Conservation (phyloP, 2,329 filamentous ascomycete genomes). For the Pyrenochaeta sp. region DNA sequence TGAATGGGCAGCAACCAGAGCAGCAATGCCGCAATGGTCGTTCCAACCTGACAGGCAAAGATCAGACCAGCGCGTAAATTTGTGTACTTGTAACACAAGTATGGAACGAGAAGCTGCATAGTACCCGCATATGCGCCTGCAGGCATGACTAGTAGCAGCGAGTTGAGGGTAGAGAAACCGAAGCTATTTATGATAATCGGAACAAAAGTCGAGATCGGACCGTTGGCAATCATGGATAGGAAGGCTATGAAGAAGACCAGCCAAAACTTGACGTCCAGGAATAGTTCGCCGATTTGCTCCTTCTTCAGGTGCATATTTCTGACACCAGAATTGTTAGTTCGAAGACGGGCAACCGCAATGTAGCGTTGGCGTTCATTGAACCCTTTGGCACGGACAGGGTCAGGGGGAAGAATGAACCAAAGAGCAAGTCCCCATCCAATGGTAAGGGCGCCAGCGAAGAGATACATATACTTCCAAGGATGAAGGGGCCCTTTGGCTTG, state of each 20-base stretch:
- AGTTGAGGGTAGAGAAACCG: conserved; percentile 27
- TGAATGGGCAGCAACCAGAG: conserved; percentile 25
- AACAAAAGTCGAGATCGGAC: conserved; percentile 27
- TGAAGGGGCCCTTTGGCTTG: conserved; percentile 22
- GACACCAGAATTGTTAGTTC: conserved; percentile 77
- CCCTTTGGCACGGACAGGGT: conserved; percentile 48
- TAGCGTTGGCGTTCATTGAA: conserved; percentile 49
- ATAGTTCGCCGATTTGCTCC: conserved; percentile 67
- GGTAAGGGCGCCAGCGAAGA: conserved; percentile 32
- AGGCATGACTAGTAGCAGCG: conserved; percentile 28
- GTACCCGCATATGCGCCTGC: conserved; percentile 30
- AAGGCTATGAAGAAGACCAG: conserved; percentile 30
- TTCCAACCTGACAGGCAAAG: conserved; percentile 39
- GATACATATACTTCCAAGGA: conserved; percentile 36
- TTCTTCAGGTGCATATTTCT: conserved; percentile 72
- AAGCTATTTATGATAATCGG: conserved; percentile 34
- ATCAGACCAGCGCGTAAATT: conserved; percentile 36
- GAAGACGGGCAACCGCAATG: conserved; percentile 70
- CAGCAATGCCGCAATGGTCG: conserved; percentile 53
- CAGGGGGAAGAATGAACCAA: conserved; percentile 50
- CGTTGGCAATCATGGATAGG: conserved; percentile 36
- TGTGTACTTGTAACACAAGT: conserved; percentile 29
- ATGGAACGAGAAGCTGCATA: conserved; percentile 26
- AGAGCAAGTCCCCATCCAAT: conserved; percentile 37
- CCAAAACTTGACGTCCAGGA: conserved; percentile 66